phyloP scores from a whole-genome alignment of 2,329 filamentous ascomycete species.

The Zasmidium citrigriseum region DNA sequence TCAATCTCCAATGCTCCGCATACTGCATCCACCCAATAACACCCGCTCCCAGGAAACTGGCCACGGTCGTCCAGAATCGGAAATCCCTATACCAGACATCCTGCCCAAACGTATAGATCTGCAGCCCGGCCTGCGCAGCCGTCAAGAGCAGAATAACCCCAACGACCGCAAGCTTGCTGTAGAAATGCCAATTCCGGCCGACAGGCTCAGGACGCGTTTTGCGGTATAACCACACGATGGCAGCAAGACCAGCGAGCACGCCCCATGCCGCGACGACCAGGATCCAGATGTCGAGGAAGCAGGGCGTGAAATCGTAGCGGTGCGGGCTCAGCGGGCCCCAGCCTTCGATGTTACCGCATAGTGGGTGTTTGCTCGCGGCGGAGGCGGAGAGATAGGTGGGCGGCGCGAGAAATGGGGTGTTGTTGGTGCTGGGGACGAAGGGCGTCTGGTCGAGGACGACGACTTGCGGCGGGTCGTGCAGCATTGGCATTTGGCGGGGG shows the following conservation, averaged over 20 bases:
- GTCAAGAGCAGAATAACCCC: slow-evolving; percentile 68
- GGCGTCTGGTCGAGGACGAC: slow-evolving; percentile 14
- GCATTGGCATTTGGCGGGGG: slow-evolving; percentile 22
- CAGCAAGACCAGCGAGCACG: slow-evolving; percentile 72
- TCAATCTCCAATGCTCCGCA: slow-evolving; percentile 78
- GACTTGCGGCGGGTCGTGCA: slow-evolving; percentile 16
- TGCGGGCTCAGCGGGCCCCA: slow-evolving; percentile 90
- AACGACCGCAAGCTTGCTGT: slow-evolving; percentile 77
- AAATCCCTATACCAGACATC: slow-evolving; percentile 76
- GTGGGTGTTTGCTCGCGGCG: slow-evolving; percentile 55
- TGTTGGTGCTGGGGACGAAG: background rate
- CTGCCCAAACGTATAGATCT: slow-evolving; percentile 68
- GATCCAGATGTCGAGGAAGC: slow-evolving; percentile 93
- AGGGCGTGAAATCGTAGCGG: slow-evolving; percentile 93
- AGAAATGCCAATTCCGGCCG: slow-evolving; percentile 88
- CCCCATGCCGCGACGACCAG: slow-evolving; percentile 75
- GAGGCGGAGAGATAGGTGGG: slow-evolving; percentile 33
- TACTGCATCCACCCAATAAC: slow-evolving; percentile 82
- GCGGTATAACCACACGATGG: slow-evolving; percentile 76
- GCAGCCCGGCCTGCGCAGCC: slow-evolving; percentile 71
- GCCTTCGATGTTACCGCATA: slow-evolving; percentile 88
- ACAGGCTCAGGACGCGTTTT: slow-evolving; percentile 68
- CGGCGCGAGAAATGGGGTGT: slow-evolving; percentile 22
- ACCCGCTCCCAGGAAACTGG: slow-evolving; percentile 70
- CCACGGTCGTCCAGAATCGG: slow-evolving; percentile 76